Conservation (phyloP, 1,284 basidiomycete species). For the Irpex lacteus region DNA sequence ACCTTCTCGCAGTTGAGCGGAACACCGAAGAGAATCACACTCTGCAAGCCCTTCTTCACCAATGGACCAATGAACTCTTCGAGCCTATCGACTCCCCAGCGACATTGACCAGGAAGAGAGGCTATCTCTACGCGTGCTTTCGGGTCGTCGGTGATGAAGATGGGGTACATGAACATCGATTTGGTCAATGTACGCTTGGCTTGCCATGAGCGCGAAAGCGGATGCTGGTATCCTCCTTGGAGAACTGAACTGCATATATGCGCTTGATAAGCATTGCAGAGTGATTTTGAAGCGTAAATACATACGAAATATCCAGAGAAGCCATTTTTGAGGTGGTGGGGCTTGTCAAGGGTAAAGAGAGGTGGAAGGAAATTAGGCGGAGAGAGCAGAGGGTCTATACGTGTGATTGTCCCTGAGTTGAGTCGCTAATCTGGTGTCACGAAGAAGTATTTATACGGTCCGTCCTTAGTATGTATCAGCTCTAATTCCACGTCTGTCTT, state of each 20-base stretch:
- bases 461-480: background rate
- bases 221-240: conserved; percentile 92
- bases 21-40: conserved; percentile 97
- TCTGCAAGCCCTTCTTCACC: conserved; percentile 85
- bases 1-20: conserved; percentile 86
- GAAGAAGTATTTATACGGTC: background rate
- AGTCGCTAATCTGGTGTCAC: background rate
- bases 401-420: background rate
- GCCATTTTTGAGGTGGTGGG: conserved; percentile 3
- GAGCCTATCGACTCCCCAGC: conserved; percentile 96
- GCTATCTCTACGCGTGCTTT: conserved; percentile 77
- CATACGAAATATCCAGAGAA: conserved; percentile 13
- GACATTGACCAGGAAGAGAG: conserved; percentile 80
- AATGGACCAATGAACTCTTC: conserved; percentile 85
- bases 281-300: background rate
- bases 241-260: conserved; percentile 62
- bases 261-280: background rate
- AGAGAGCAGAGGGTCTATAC: background rate
- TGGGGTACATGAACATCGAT: conserved; percentile 96
- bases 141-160: conserved; percentile 93
- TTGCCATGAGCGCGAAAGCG: conserved; percentile 85
- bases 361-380: background rate
- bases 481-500: background rate
- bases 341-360: conserved; percentile 6
- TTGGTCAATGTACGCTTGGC: conserved; percentile 74